Percentiles rank a stretch among this genome's conserved stretches.
These are phyloP conservation scores for Fusarium staphyleae DNA, from an alignment of 2,329 filamentous ascomycete species.

Conservation along the genomic window DNA sequence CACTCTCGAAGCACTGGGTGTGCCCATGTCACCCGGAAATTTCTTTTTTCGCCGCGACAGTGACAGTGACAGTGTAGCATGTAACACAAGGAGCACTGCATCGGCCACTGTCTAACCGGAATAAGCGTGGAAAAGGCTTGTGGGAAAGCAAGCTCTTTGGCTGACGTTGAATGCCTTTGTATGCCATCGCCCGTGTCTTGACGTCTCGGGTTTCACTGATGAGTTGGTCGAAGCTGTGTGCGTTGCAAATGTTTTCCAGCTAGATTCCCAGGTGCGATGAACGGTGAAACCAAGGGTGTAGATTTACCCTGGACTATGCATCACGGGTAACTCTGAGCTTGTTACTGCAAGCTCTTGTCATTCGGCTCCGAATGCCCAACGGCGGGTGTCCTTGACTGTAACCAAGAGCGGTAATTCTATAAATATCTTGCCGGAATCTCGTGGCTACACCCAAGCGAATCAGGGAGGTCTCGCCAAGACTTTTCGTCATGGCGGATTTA, in stretches of 20 bases:
- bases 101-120: not conserved
- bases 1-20: constrained; percentile 1
- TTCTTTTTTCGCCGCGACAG: constrained; percentile 10
- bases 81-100: not conserved
- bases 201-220: not conserved
- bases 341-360: constrained; percentile 7
- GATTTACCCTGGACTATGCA: too few species aligned
- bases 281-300: too few species aligned
- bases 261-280: not conserved
- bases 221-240: not conserved
- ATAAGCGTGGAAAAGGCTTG: not conserved
- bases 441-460: constrained; percentile 24
- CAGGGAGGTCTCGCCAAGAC: constrained; percentile 9
- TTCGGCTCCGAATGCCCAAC: constrained; percentile 10
- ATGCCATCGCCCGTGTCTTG: not conserved
- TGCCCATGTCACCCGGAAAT: constrained; percentile 12
- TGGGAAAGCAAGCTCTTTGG: not conserved
- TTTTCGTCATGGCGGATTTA: constrained; percentile 28
- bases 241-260: constrained; percentile 2
- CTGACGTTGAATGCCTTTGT: not conserved
- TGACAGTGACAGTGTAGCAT: constrained; percentile 11
- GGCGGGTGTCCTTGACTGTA: not conserved
- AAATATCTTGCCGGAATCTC: constrained; percentile 28
- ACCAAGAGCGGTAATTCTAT: constrained; percentile 29
- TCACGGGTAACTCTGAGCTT: not conserved